These are phyloP conservation scores for Podaxis carcinomalis DNA, from an alignment of 768 basidiomycete species.

Conservation along the genomic window DNA sequence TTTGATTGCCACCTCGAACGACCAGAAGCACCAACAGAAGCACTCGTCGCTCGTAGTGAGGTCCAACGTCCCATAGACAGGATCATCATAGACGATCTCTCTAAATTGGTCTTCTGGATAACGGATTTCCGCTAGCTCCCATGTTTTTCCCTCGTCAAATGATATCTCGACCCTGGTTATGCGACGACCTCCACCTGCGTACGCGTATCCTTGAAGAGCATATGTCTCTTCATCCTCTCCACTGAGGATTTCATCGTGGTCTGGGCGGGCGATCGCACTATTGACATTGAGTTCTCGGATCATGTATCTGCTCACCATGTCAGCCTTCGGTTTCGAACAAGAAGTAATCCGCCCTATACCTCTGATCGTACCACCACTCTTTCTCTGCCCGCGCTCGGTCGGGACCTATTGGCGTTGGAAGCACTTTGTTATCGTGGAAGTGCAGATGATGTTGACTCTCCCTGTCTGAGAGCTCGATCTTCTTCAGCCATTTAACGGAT, in stretches of 20 bases:
- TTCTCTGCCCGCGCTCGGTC: slow-evolving; percentile 48
- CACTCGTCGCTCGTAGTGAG: slow-evolving; percentile 43
- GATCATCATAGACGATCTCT: slow-evolving; percentile 26
- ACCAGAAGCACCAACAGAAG: slow-evolving; percentile 66
- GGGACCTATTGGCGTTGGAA: slow-evolving; percentile 48
- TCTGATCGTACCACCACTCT: slow-evolving; percentile 54
- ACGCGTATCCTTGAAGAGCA: slow-evolving; percentile 52
- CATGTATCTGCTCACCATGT: slow-evolving; percentile 25
- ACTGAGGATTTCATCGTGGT: slow-evolving; percentile 44
- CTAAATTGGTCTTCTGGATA: slow-evolving; percentile 53
- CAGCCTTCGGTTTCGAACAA: not conserved
- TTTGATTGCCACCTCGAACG: slow-evolving; percentile 30
- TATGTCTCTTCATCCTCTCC: slow-evolving; percentile 25
- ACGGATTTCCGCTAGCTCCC: slow-evolving; percentile 35
- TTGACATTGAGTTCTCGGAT: slow-evolving; percentile 59
- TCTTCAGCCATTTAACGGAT: slow-evolving; percentile 56
- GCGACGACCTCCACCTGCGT: slow-evolving; percentile 55
- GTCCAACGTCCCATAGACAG: slow-evolving; percentile 47
- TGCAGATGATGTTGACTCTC: slow-evolving; percentile 53
- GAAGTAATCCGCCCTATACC: slow-evolving; percentile 16
- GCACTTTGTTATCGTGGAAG: slow-evolving; percentile 53
- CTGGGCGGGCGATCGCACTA: slow-evolving; percentile 50
- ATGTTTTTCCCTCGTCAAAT: slow-evolving; percentile 46
- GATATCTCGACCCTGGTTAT: slow-evolving; percentile 57
- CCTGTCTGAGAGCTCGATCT: slow-evolving; percentile 44